Base-by-base conservation (phyloP, 352 stramenopile species). In the Globisporangium nodosum region DNA sequence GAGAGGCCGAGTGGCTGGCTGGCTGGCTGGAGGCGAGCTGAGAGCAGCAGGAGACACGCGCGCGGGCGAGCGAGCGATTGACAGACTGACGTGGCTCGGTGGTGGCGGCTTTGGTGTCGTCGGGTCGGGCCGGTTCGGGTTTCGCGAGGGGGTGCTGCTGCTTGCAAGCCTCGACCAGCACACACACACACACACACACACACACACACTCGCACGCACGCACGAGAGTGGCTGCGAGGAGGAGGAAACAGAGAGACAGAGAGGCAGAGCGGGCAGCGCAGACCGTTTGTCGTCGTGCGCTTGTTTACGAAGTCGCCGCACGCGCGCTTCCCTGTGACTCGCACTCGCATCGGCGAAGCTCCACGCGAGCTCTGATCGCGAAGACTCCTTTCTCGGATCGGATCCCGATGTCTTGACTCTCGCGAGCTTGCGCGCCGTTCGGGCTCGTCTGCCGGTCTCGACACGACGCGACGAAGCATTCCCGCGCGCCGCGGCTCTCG, bases 41-140 rank as follows among this genome's bases (percentile, higher is more conserved):
- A 9, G 33, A 13, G 33, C 33, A 13, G 8, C 37, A 15, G 12
- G 37, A 43, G 6, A 49, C 45, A 18, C 20, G 45, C n/a, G 20
- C 46, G 46, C n/a, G 47, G 18, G 27, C 49, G 30, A 54, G 21
- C 21, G 48, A 24, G 33, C 54, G 24, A 54, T 9, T 30, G 8
- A 31, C 35, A 49, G n/a, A 49, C 48, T 52, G 48, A 52, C 48
- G 48, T 40, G 48, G 30, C 48, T 52, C 48, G 24, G 24, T 40
- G 48, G 24, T 5, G 24, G 24, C 27, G 15, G 24, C 4, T 5
- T 21, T 37, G 47, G n/a, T 49, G 33, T 37, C 33, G 33, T 37
- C 33, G 33, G 33, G 5, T 37, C 33, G 33, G 4, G 33, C 9
- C 9, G 33, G 33, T 37, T 37, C 9, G 5, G 33, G 33, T 37